Evolutionary conservation across 2,329 filamentous ascomycete species (phyloP).

Genomic region (Mycocentrospora acerina): DNA sequence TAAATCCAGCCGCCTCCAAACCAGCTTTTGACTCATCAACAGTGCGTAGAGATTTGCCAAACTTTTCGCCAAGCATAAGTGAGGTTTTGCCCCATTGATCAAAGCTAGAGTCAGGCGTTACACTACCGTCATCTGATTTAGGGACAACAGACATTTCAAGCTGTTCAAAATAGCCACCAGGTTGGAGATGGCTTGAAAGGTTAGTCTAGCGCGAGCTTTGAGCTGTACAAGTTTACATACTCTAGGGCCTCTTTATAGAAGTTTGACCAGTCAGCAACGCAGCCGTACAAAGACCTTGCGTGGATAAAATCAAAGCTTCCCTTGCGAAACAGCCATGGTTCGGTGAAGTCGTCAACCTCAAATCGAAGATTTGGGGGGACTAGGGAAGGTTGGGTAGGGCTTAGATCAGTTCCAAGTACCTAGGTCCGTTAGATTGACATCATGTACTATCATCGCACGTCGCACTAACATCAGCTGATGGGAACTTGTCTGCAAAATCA

Average conservation of each 20-base stretch:
- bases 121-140: conserved; percentile 31
- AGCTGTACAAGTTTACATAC: conserved; percentile 13
- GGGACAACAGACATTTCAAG: conserved; percentile 25
- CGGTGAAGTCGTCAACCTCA: conserved; percentile 36
- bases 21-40: conserved; percentile 43
- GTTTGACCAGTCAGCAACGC: conserved; percentile 22
- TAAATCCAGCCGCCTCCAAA: conserved; percentile 56
- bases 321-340: conserved; percentile 31
- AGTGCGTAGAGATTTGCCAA: conserved; percentile 40
- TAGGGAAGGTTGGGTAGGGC: conserved; percentile 43
- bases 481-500: conserved; percentile 45
- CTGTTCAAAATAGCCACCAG: conserved; percentile 35
- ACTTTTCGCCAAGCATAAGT: conserved; percentile 29
- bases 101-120: conserved; percentile 19
- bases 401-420: conserved; percentile 41
- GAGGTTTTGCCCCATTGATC: conserved; percentile 28
- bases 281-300: conserved; percentile 18
- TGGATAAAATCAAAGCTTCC: conserved; percentile 27
- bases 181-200: conserved; percentile 20
- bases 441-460: background rate
- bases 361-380: conserved; percentile 36
- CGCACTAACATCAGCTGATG: conserved; percentile 28
- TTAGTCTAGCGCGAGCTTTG: background rate
- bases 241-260: conserved; percentile 21
- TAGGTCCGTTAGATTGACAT: conserved; percentile 15